Percentiles rank a stretch among this genome's conserved stretches.
Evolutionary conservation across 2,329 filamentous ascomycete genomes (phyloP).

Genomic region (Fusarium xyrophilum): DNA sequence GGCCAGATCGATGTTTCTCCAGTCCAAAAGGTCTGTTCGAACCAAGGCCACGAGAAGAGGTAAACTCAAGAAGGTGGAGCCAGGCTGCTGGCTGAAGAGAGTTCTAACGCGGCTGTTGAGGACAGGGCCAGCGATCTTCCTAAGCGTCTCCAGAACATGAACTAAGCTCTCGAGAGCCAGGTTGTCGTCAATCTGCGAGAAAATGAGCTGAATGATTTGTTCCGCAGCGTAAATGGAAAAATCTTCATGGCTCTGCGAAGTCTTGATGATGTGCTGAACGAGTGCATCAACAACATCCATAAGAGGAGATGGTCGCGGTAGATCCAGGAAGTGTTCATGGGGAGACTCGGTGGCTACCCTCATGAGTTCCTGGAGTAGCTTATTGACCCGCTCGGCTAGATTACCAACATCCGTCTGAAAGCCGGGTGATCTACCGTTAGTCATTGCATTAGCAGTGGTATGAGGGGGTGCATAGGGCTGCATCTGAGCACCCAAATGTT

Average conservation of each 20-base stretch:
- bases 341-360: slow-evolving; percentile 59
- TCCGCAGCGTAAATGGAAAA: slow-evolving; percentile 66
- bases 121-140: slow-evolving; percentile 64
- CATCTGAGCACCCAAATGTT: slow-evolving; percentile 58
- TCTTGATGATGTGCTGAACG: slow-evolving; percentile 68
- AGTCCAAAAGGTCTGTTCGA: slow-evolving; percentile 67
- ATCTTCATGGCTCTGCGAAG: slow-evolving; percentile 66
- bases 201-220: slow-evolving; percentile 64
- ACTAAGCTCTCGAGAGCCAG: slow-evolving; percentile 68
- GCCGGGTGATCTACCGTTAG: slow-evolving; percentile 59
- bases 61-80: slow-evolving; percentile 62
- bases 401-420: slow-evolving; percentile 60
- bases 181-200: slow-evolving; percentile 61
- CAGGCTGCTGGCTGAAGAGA: slow-evolving; percentile 64
- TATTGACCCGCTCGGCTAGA: slow-evolving; percentile 63
- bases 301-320: slow-evolving; percentile 65
- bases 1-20: slow-evolving; percentile 71
- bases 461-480: slow-evolving; percentile 64
- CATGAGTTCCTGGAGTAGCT: slow-evolving; percentile 64
- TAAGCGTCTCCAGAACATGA: slow-evolving; percentile 65
- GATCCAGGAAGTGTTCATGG: slow-evolving; percentile 66
- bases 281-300: slow-evolving; percentile 69
- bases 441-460: slow-evolving; percentile 46
- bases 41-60: slow-evolving; percentile 64
- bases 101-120: slow-evolving; percentile 63